Conservation (phyloP, 1,284 basidiomycete species). For the Ustilago esculenta region DNA sequence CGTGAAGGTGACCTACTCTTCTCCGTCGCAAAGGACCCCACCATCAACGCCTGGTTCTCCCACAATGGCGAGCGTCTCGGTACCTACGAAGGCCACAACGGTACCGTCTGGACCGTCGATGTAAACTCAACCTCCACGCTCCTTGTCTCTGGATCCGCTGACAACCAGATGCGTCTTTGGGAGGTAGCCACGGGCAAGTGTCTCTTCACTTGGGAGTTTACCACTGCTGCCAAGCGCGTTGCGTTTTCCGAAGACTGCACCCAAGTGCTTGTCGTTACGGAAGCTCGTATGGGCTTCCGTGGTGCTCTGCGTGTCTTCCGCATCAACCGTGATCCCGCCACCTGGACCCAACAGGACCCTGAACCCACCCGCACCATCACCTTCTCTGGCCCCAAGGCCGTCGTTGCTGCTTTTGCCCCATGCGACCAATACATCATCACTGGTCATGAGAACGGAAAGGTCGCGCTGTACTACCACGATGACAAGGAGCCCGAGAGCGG, state of each 20-base stretch:
- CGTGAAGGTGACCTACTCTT: constrained; percentile 94
- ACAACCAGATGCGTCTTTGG: constrained; percentile 94
- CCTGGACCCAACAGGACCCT: constrained; percentile 57
- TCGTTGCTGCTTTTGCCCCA: constrained; percentile 89
- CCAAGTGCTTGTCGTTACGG: constrained; percentile 83
- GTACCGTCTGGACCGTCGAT: constrained; percentile 95
- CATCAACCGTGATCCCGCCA: constrained; percentile 70
- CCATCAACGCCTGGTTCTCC: constrained; percentile 98
- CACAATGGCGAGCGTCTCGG: constrained; percentile 97
- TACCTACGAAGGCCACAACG: constrained; percentile 96
- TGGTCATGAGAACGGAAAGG: constrained; percentile 94
- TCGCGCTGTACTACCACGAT: constrained; percentile 69
- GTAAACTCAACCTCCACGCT: constrained; percentile 87
- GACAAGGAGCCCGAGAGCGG: constrained; percentile 64
- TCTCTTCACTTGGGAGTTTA: constrained; percentile 84
- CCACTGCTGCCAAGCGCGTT: constrained; percentile 95
- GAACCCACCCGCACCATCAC: constrained; percentile 65
- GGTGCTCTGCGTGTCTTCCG: constrained; percentile 80
- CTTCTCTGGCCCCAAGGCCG: constrained; percentile 76
- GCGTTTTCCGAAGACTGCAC: constrained; percentile 80
- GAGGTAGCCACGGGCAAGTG: constrained; percentile 88
- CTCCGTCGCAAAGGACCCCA: constrained; percentile 92
- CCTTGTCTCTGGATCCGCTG: constrained; percentile 83
- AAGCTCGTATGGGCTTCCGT: constrained; percentile 88
- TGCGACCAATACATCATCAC: constrained; percentile 84